Evolutionary conservation across 2,329 filamentous ascomycete genomes (phyloP).

Genomic region (Sphaerostilbella broomeana): DNA sequence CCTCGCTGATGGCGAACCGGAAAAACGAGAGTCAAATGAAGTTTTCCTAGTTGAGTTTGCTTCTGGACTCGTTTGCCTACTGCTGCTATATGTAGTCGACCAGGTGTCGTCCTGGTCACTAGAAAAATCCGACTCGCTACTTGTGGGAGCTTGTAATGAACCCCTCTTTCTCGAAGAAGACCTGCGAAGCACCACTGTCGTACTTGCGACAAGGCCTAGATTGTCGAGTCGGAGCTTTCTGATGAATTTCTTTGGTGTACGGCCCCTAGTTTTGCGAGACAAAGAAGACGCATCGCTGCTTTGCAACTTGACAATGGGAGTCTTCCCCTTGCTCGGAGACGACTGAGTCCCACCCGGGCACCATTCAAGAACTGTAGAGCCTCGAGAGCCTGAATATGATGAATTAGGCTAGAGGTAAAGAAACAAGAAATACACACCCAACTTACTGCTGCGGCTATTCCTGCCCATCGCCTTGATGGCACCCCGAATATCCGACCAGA

Average conservation of each 20-base stretch:
- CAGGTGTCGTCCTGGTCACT: constrained; percentile 19
- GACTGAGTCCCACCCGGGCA: constrained; percentile 1
- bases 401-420: not conserved
- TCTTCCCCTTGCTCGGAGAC: constrained; percentile 14
- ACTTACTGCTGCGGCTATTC: constrained; percentile 23
- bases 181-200: constrained; percentile 24
- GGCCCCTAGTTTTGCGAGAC: constrained; percentile 14
- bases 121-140: constrained; percentile 14
- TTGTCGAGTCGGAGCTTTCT: constrained; percentile 22
- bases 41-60: constrained; percentile 27
- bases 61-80: constrained; percentile 19
- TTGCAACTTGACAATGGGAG: not conserved
- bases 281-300: constrained; percentile 4
- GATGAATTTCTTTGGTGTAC: constrained; percentile 21
- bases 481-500: constrained; percentile 30
- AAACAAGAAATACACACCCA: not conserved
- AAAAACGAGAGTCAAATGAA: constrained; percentile 28
- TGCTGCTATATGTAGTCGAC: constrained; percentile 24
- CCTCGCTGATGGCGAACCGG: constrained; percentile 17
- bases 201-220: constrained; percentile 21
- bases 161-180: constrained; percentile 18
- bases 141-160: constrained; percentile 22
- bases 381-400: constrained; percentile 19
- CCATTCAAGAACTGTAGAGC: constrained; percentile 16
- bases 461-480: constrained; percentile 28